Conservation (phyloP, 164 flowering plant species). For the Amborella trichopoda region DNA sequence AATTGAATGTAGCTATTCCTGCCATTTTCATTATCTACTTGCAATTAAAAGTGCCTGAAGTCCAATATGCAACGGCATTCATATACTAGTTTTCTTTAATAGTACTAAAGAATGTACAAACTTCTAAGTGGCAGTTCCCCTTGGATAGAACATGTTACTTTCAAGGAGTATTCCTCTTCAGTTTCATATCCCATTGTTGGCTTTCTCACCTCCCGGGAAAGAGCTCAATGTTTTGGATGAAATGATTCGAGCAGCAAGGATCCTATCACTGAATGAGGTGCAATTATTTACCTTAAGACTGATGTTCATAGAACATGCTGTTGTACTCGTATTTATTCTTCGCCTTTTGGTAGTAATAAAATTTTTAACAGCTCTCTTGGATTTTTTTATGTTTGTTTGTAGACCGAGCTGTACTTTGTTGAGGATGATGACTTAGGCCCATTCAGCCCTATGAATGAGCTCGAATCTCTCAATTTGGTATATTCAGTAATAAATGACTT, state of each 20-base stretch:
- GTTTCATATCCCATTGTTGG: slow-evolving; percentile 20
- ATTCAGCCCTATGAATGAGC: slow-evolving; percentile 63
- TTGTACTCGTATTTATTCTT: background rate
- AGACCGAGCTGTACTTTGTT: slow-evolving; percentile 78
- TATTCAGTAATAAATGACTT: slow-evolving; percentile 26
- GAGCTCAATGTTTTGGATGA: slow-evolving; percentile 17
- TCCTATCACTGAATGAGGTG: slow-evolving; percentile 63
- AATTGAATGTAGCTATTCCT: too few species aligned
- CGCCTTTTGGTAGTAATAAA: background rate
- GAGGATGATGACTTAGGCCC: slow-evolving; percentile 24
- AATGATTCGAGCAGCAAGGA: slow-evolving; percentile 50
- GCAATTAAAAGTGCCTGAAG: too few species aligned
- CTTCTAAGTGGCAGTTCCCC: background rate
- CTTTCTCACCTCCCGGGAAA: slow-evolving; percentile 12
- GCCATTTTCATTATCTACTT: too few species aligned
- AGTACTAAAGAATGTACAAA: background rate
- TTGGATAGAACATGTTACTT: slow-evolving; percentile 38
- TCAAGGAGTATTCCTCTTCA: slow-evolving; percentile 24
- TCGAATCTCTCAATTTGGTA: slow-evolving; percentile 59
- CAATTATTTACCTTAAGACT: background rate
- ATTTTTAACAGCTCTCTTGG: background rate
- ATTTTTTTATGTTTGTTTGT: slow-evolving; percentile 16
- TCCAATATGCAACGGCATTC: too few species aligned
- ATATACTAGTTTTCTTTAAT: background rate
- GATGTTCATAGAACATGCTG: background rate